Evolutionary conservation across 129 eudicot species (phyloP).

Genomic region (Pseudognaphalium luteoalbum): DNA sequence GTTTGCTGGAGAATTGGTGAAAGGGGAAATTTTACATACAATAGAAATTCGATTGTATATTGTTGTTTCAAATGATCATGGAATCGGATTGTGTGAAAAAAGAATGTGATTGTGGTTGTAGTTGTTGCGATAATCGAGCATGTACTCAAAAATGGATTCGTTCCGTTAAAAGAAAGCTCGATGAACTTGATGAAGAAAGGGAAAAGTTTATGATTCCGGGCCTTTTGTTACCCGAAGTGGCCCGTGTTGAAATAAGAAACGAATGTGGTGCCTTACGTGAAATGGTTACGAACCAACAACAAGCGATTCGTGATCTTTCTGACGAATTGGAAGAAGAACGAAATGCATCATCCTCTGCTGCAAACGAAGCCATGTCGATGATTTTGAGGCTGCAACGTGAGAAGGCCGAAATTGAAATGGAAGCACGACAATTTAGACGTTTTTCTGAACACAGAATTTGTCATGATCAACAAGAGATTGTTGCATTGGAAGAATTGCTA

Average conservation of each 20-base stretch:
- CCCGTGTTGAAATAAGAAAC: slow-evolving; percentile 63
- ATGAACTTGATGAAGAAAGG: slow-evolving; percentile 45
- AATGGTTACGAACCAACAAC: slow-evolving; percentile 66
- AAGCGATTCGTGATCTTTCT: slow-evolving; percentile 54
- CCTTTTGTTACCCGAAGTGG: slow-evolving; percentile 46
- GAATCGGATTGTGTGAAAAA: slow-evolving; percentile 40
- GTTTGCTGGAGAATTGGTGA: slow-evolving; percentile 36
- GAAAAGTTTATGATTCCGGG: slow-evolving; percentile 43
- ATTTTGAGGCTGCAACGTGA: slow-evolving; percentile 82
- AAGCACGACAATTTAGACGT: slow-evolving; percentile 68
- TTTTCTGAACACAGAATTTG: slow-evolving; percentile 74
- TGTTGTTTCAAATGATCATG: slow-evolving; percentile 36
- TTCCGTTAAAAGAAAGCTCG: slow-evolving; percentile 63
- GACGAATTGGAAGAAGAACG: slow-evolving; percentile 75
- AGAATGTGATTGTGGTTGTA: slow-evolving; percentile 43
- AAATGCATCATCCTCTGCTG: slow-evolving; percentile 81
- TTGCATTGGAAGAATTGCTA: slow-evolving; percentile 51
- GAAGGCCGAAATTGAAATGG: slow-evolving; percentile 82
- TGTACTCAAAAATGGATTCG: slow-evolving; percentile 52
- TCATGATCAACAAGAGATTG: slow-evolving; percentile 68
- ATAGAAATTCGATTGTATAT: background rate
- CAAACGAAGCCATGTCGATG: slow-evolving; percentile 92
- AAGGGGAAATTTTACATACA: slow-evolving; percentile 12
- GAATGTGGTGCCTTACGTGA: slow-evolving; percentile 65
- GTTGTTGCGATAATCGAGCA: slow-evolving; percentile 44